These are phyloP conservation scores for Candida oleophila DNA, from an alignment of 805 yeast genomes.

Conservation along the genomic window DNA sequence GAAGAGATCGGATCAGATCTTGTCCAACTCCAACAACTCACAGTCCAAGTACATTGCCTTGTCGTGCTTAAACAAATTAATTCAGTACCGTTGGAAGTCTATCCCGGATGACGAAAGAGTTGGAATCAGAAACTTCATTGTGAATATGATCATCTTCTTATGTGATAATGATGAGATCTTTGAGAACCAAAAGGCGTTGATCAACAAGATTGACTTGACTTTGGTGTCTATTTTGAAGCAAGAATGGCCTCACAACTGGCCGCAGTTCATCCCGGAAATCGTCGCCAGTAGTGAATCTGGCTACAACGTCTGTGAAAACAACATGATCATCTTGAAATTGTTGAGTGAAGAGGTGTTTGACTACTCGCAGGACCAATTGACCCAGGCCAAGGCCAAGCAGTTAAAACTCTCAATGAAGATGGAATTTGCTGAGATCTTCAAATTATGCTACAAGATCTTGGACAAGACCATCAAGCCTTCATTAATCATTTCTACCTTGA, in stretches of 20 bases:
- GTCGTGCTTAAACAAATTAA: conserved; percentile 83
- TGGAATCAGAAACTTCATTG: conserved; percentile 92
- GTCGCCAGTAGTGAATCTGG: conserved; percentile 81
- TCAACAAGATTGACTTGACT: conserved; percentile 91
- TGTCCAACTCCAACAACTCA: conserved; percentile 73
- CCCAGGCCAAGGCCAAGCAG: conserved; percentile 87
- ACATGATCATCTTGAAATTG: conserved; percentile 86
- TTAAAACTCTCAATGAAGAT: conserved; percentile 81
- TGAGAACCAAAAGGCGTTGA: conserved; percentile 71
- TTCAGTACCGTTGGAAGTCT: conserved; percentile 90
- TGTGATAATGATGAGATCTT: conserved; percentile 81
- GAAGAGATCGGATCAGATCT: conserved; percentile 88
- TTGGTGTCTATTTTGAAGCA: conserved; percentile 92
- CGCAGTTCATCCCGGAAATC: conserved; percentile 91
- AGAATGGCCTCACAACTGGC: conserved; percentile 99
- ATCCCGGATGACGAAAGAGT: conserved; percentile 84
- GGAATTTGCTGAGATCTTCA: conserved; percentile 91
- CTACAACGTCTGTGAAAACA: conserved; percentile 94
- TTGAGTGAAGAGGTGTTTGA: conserved; percentile 96
- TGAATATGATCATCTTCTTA: conserved; percentile 87
- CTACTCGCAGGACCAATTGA: conserved; percentile 92
- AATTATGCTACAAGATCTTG: conserved; percentile 88
- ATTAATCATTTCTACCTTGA: conserved; percentile 78
- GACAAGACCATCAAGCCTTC: conserved; percentile 87
- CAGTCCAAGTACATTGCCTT: conserved; percentile 93